These are phyloP conservation scores for Ceratocystis colombiana DNA, from an alignment of 2,329 filamentous ascomycete species.

Conservation along the genomic window DNA sequence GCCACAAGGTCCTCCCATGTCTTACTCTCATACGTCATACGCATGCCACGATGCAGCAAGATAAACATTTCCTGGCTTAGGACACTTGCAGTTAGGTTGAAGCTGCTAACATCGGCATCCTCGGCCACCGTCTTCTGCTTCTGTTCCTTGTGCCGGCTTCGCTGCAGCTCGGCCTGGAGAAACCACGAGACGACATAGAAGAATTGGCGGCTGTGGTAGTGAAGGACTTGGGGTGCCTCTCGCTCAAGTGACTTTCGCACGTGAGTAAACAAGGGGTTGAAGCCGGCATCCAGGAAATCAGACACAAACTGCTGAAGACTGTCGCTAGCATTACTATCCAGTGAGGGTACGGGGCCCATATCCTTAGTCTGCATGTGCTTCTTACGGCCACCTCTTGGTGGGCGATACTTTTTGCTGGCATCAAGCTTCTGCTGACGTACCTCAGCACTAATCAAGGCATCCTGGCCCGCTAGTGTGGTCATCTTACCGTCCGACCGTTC, in stretches of 20 bases:
- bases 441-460: conserved; percentile 63
- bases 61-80: conserved; percentile 94
- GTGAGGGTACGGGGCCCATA: conserved; percentile 60
- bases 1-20: conserved; percentile 79
- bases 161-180: conserved; percentile 67
- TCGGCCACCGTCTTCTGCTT: conserved; percentile 30
- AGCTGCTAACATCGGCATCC: conserved; percentile 57
- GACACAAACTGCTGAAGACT: conserved; percentile 75
- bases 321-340: conserved; percentile 64
- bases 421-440: conserved; percentile 81
- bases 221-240: conserved; percentile 70
- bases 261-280: conserved; percentile 82
- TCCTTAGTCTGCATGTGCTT: conserved; percentile 59
- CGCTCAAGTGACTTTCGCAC: conserved; percentile 82
- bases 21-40: conserved; percentile 68
- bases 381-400: conserved; percentile 54
- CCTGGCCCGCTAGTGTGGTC: conserved; percentile 79
- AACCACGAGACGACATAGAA: conserved; percentile 95
- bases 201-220: conserved; percentile 71
- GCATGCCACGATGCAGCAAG: conserved; percentile 72
- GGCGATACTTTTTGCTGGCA: conserved; percentile 78
- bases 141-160: conserved; percentile 51
- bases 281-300: conserved; percentile 88
- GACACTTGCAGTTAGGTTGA: conserved; percentile 77
- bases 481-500: conserved; percentile 77